Evolutionary conservation across 228 moss, liverwort and hornwort species (phyloP), one percentile per base, ranked within the genome.

Genomic region (Sphagnum fallax): DNA sequence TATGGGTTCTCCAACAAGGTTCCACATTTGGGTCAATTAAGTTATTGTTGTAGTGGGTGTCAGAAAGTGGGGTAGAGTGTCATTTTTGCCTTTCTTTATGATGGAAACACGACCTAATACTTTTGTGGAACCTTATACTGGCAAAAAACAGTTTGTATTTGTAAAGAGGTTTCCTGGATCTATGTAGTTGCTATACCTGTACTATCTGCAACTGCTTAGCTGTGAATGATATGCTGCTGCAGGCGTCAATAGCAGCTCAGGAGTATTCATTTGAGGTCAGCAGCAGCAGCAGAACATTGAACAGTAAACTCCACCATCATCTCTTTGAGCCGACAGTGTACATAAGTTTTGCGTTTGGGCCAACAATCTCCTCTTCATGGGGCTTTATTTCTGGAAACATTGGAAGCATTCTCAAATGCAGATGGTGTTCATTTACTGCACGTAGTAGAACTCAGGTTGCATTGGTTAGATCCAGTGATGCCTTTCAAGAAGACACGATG

Each of bases 161-260:
- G 32, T 32, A 2, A 32, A 32, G 32, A 32, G 32, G 32, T 32
- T 32, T 32, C 32, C 32, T 32, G 32, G 32, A 32, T 32, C 32
- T 32, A 32, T 32, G 2, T 32, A 32, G 32, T 32, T 32, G 32
- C 32, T 32, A 32, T 32, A 32, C 32, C 8, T 57, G 13, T 57
- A 57, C 13, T 62, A 62, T 9, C 47, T 16, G 62, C 9, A 6
- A 62, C 32, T 62, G 18, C 18, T 5, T 62, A 16, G 15, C 62
- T 62, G 32, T 62, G 62, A 14, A 61, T 5, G 11, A 14, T 12
- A 61, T 14, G 14, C 60, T 61, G 60, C 60, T 48, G 61, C 78
- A 78, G 78, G 67, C 67, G 11, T 66, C 74, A 70, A 67, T 74
- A 70, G 74, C 74, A 67, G 70, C 74, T 59, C 78, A 78, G 59